phyloP scores from a whole-genome alignment of 305 asterid genomes.

The Fraxinus latifolia region DNA sequence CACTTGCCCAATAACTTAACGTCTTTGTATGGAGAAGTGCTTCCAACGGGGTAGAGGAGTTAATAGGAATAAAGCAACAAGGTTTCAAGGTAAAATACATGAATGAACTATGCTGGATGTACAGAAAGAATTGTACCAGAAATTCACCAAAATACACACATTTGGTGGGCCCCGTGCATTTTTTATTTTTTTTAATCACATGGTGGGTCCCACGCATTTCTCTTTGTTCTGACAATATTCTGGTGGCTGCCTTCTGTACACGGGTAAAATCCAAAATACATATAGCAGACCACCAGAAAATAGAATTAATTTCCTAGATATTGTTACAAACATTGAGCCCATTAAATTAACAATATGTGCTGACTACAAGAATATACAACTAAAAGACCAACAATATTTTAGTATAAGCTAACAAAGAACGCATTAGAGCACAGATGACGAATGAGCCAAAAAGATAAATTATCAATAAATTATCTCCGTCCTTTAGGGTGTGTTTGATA shows the following conservation, averaged over 20 bases:
- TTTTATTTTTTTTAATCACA: too few relatives aligned
- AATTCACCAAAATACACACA: too few relatives aligned
- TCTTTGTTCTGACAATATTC: too few relatives aligned
- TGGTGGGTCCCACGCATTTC: too few relatives aligned
- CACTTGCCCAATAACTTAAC: neutral
- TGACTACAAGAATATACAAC: neutral
- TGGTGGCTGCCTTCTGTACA: too few relatives aligned
- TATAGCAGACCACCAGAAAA: neutral
- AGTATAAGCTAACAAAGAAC: neutral
- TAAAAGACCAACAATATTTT: neutral
- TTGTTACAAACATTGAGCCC: neutral
- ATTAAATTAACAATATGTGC: neutral
- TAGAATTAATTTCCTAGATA: neutral
- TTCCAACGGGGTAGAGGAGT: neutral
- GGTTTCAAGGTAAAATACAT: neutral
- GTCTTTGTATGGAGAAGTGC: slow-evolving; percentile 3
- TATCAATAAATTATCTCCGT: too few relatives aligned
- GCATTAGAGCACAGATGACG: slow-evolving; percentile 2
- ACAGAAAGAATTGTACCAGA: too few relatives aligned
- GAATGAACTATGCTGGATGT: too few relatives aligned
- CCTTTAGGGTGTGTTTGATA: too few relatives aligned
- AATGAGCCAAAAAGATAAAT: slow-evolving; percentile 10
- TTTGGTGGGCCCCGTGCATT: too few relatives aligned
- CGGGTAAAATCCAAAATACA: neutral
- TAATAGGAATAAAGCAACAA: neutral